Evolutionary conservation across 331 rosid genomes (phyloP).

Genomic region (Acacia pycnantha): DNA sequence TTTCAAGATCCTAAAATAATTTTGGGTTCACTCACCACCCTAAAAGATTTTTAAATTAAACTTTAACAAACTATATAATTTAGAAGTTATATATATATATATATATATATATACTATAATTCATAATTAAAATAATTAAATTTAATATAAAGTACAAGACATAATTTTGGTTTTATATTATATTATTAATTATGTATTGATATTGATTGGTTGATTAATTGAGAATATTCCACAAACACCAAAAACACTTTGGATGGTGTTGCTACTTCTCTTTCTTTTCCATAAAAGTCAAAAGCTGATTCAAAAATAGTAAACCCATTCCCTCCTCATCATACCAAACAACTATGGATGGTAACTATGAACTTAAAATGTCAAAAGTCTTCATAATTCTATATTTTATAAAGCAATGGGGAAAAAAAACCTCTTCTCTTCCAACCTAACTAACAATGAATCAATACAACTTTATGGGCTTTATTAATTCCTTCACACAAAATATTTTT

Average conservation of each 20-base stretch:
- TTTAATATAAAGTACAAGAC: background rate
- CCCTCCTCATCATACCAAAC: background rate
- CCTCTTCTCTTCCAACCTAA: background rate
- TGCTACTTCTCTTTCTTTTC: background rate
- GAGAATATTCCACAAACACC: background rate
- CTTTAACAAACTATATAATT: no score
- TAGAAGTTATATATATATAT: no score
- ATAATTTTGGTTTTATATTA: background rate
- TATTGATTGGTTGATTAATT: no score
- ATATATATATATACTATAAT: no score
- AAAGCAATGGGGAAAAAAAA: background rate
- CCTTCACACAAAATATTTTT: background rate
- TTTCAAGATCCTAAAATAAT: no score
- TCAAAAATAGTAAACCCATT: background rate
- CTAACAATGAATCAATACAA: background rate
- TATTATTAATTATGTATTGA: background rate
- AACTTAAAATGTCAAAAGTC: background rate
- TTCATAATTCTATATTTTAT: background rate
- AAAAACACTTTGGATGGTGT: background rate
- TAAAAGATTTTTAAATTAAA: no score
- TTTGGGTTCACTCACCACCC: no score
- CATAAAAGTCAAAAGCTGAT: background rate
- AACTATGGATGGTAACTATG: slow-evolving; percentile 24
- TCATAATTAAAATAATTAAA: background rate
- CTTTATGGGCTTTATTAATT: background rate